phyloP scores from a whole-genome alignment of 106 monocot genomes.

The Allium sativum region DNA sequence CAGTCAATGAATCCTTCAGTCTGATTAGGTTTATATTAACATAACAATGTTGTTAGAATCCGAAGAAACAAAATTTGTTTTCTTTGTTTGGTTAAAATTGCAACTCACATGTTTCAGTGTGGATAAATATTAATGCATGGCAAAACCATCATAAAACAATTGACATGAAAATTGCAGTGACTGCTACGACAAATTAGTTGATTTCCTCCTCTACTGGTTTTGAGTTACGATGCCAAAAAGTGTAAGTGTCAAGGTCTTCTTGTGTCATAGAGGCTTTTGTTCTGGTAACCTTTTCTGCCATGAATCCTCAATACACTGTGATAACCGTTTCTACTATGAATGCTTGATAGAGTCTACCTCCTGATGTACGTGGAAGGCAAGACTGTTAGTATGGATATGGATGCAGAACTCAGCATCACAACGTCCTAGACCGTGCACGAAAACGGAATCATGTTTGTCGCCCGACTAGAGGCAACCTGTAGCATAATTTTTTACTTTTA shows the following conservation, averaged over 20 bases:
- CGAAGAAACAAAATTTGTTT: neutral
- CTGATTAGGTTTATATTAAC: too few species aligned
- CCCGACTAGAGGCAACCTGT: slow-evolving; percentile 53
- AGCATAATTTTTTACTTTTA: neutral
- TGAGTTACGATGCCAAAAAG: slow-evolving; percentile 50
- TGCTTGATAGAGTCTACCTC: slow-evolving; percentile 48
- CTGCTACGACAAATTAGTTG: slow-evolving; percentile 66
- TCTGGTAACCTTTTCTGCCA: neutral
- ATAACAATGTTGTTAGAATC: neutral
- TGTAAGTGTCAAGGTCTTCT: slow-evolving; percentile 35
- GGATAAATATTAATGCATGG: too few species aligned
- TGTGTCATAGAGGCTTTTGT: neutral
- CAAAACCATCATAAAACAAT: neutral
- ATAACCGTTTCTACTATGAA: too few species aligned
- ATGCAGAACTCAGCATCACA: slow-evolving; percentile 90
- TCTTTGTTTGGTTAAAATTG: too few species aligned
- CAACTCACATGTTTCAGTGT: too few species aligned
- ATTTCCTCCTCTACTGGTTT: slow-evolving; percentile 93
- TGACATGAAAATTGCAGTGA: slow-evolving; percentile 33
- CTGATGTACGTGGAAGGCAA: slow-evolving; percentile 47
- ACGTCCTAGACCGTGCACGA: slow-evolving; percentile 56
- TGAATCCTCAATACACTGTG: too few species aligned
- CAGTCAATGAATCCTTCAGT: neutral
- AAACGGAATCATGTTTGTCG: slow-evolving; percentile 94
- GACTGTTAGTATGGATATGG: slow-evolving; percentile 93